phyloP scores from a whole-genome alignment of 176 grass and related monocot genomes.

The Rhynchospora pubera region DNA sequence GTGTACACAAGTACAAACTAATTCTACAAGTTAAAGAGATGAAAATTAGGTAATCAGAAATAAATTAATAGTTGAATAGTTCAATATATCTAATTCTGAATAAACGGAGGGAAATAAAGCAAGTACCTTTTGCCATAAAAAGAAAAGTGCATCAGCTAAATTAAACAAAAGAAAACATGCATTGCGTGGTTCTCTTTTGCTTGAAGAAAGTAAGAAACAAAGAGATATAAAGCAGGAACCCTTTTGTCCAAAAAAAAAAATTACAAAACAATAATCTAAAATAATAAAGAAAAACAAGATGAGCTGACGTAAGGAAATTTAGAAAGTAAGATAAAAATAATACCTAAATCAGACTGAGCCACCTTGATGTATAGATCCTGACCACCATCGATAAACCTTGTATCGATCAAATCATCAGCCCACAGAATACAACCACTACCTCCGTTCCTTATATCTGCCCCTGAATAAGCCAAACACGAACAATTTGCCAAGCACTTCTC shows the following conservation, averaged over 20 bases:
- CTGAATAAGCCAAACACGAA: conserved; percentile 43
- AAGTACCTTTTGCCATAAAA: neutral
- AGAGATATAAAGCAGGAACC: neutral
- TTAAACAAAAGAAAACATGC: too few relatives aligned
- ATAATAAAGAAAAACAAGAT: neutral
- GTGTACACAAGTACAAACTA: neutral
- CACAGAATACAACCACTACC: conserved; percentile 48
- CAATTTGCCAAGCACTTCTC: conserved; percentile 34
- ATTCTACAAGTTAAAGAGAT: neutral
- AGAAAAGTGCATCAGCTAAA: too few relatives aligned
- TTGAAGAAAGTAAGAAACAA: neutral
- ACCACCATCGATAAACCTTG: neutral
- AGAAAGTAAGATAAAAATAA: neutral
- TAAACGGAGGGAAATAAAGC: neutral
- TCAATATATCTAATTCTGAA: too few relatives aligned
- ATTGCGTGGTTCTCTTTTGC: too few relatives aligned
- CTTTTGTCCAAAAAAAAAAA: neutral
- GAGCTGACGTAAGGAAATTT: neutral
- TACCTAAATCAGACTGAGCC: conserved; percentile 34
- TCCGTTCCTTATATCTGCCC: conserved; percentile 3
- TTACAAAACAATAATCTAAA: too few relatives aligned
- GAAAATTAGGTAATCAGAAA: neutral
- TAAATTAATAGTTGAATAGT: conserved; percentile 3
- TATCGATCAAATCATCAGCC: conserved; percentile 39
- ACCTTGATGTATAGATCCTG: conserved; percentile 48